Evolutionary conservation across 1,139 yeast species (phyloP), one percentile per base, ranked within the genome.

Genomic region (Suhomyces bribrorum): DNA sequence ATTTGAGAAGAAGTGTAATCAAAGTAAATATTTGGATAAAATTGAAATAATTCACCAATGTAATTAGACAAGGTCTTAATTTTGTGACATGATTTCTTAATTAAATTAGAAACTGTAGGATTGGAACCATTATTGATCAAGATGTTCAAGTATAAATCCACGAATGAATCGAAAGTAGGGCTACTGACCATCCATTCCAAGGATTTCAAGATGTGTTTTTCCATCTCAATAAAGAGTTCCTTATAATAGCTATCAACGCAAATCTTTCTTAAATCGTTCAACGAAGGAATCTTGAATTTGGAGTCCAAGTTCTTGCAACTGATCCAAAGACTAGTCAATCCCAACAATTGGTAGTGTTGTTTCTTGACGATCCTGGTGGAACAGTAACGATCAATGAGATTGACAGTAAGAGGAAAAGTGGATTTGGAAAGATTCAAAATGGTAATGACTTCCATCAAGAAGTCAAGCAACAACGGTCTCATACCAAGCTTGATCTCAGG

Each of bases 271-370:
- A 78, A 66, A 49, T 77, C 80, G 48, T 73, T 72, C 44, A 79
- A 59, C 14, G 78, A 66, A 20, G 88, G 86, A 33, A 82, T 77
- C 54, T 79, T 79, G 49, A 76, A 76, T 61, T 85, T 85, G 40
- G 80, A 70, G 56, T 84, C 92, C 59, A 79, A 70, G 57, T 77
- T 82, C 62, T 85, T 85, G 46, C 88, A 79, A 30, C 86, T 75
- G 36, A 83, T 75, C 94, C 92, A 85, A 35, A 85, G 64, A 46
- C 86, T 75, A 18, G 88, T 79, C 44, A 84, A 69, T 3, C 89
- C 90, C 44, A 83, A 64, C 45, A 84, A 64, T 54, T 83, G 87
- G 56, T 79, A 83, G 54, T 80, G 83, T 46, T 69, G 71, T 44
- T 73, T 73, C 54, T 73, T 72, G 40, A 78, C 79, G 33, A 73